Evolutionary conservation across 2,329 filamentous ascomycete genomes (phyloP), one percentile per base, ranked within the genome.

Genomic region (Camillea tinctor): DNA sequence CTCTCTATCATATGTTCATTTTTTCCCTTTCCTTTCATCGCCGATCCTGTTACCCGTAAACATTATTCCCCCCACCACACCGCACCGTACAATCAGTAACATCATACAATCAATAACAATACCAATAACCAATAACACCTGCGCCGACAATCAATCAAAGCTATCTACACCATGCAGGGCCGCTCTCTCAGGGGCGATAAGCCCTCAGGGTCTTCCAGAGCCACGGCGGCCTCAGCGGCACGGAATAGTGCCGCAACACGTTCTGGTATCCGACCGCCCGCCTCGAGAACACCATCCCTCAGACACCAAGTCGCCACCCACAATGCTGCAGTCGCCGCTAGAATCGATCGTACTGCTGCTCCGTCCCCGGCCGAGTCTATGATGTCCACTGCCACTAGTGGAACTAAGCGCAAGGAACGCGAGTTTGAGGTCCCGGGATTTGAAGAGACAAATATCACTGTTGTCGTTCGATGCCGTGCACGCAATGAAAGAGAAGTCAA

Each of bases 381-480:
- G 21, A 81, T 84, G 56, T 89, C 90, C 3, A 76, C 81, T 30
- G 76, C 84, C 24, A 81, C 82, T 54, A 76, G 83, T 30, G 85
- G 87, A 22, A 83, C 81, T 51, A 97, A 97, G 80, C 88, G 93
- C 71, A 97, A 97, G 75, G 91, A 95, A 68, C 86, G 91, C 71
- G 91, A 96, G 44, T 94, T 89, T 71, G 93, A 94, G 51, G 75
- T 84, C 5, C 87, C 91, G 30, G 75, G 81, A 52, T 84, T 84
- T 55, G 88, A 93, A 69, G 93, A 96, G 75, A 98, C 94, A 7
- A 99, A 97, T 74, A 99, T 99, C 77, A 95, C 96, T 73, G 95
- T 99, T 52, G 93, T 98, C 36, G 96, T 99, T 60, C 86, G 95
- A 65, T 99, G 94, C 78, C 86, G 95, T 68, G 95, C 94, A 4